phyloP scores from a whole-genome alignment of 2,329 filamentous ascomycete species.

The Chrysoporthe austroafricana region DNA sequence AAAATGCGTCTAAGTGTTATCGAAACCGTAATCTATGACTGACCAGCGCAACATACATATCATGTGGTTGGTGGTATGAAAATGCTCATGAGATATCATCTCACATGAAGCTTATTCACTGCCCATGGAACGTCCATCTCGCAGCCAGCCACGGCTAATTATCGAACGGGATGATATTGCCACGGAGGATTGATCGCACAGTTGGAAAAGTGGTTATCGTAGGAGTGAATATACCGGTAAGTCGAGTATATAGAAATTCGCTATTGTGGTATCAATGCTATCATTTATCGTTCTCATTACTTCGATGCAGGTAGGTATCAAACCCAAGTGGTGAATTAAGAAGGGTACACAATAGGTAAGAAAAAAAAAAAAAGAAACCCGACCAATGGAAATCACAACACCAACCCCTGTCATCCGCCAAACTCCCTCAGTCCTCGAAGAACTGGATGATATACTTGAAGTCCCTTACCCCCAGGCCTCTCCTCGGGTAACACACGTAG shows the following conservation, averaged over 20 bases:
- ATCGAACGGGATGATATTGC: too few relatives aligned
- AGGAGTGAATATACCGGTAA: not conserved
- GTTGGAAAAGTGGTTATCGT: not conserved
- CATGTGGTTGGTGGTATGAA: too few relatives aligned
- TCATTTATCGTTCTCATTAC: not conserved
- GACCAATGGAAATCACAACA: not conserved
- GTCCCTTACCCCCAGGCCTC: conserved; percentile 80
- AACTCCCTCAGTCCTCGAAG: conserved; percentile 66
- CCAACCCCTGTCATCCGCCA: not conserved
- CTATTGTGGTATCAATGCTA: conserved; percentile 3
- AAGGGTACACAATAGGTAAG: not conserved
- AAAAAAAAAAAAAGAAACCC: not conserved
- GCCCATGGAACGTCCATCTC: too few relatives aligned
- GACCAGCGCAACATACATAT: too few relatives aligned
- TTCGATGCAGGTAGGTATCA: not conserved
- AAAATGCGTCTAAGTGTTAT: too few relatives aligned
- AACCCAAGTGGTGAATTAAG: not conserved
- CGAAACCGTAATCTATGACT: too few relatives aligned
- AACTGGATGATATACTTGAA: conserved; percentile 87
- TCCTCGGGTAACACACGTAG: conserved; percentile 87
- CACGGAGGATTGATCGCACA: too few relatives aligned
- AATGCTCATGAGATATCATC: not conserved
- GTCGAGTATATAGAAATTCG: not conserved
- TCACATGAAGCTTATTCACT: too few relatives aligned
- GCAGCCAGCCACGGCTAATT: too few relatives aligned